Evolutionary conservation across 2,329 filamentous ascomycete genomes (phyloP).

Genomic region (Alternaria arbusti): DNA sequence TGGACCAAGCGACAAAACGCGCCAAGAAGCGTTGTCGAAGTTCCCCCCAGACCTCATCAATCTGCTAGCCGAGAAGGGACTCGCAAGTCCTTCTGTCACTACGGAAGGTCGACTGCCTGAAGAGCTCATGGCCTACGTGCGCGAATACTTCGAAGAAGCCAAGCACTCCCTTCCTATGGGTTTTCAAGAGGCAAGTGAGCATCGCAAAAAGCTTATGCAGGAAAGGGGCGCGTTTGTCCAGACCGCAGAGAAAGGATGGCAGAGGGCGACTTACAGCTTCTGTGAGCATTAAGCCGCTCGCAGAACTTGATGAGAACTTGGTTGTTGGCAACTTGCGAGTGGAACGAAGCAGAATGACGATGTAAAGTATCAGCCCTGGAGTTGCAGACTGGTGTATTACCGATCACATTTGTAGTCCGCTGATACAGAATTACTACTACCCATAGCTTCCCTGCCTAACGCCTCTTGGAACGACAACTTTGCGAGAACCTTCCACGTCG

Average conservation of each 20-base stretch:
- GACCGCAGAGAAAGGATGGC: constrained; percentile 3
- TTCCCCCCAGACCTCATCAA: constrained; percentile 23
- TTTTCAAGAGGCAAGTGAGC: constrained; percentile 16
- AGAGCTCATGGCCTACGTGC: constrained; percentile 25
- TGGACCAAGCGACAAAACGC: not conserved
- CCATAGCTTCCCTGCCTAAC: not conserved
- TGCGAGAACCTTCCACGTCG: not conserved
- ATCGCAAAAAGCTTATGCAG: constrained; percentile 13
- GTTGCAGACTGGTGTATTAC: not conserved
- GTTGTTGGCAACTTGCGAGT: too few species aligned
- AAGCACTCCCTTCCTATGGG: constrained; percentile 19
- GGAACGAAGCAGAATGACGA: not conserved
- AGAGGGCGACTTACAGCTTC: constrained; percentile 12
- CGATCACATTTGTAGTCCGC: not conserved
- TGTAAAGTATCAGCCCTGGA: not conserved
- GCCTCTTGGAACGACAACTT: not conserved
- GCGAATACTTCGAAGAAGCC: constrained; percentile 6
- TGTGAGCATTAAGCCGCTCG: constrained; percentile 17
- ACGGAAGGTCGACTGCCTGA: constrained; percentile 10
- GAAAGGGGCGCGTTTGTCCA: constrained; percentile 10
- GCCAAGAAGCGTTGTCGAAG: constrained; percentile 7
- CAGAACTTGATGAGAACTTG: not conserved
- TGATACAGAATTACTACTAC: not conserved
- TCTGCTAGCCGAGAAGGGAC: constrained; percentile 14
- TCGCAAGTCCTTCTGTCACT: not conserved